Evolutionary conservation across 169 alveolate genomes (phyloP), one percentile per base, ranked within the genome.

Genomic region (Blepharisma undulans): DNA sequence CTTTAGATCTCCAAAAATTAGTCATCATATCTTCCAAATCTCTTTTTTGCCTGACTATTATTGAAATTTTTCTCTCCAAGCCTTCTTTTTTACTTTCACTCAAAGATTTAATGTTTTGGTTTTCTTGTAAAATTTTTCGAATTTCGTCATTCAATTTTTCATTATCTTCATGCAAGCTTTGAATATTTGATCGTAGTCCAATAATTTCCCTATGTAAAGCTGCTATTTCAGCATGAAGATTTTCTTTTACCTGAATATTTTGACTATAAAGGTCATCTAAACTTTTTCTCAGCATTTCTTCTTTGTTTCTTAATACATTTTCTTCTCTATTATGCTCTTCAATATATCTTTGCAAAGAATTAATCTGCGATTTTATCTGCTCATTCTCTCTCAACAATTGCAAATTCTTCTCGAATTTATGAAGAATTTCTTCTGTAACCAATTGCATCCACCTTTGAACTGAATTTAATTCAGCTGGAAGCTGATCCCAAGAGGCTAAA

Each of bases 21-120:
- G 77, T 87, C 14, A 84, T 18, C 14, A 89, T 7, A 10, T 25
- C 66, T 78, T 80, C 34, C n/a, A 90, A 25, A 22, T 60, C 72
- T 10, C 85, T 90, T 84, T 89, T 92, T 34, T 92, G 76, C 25
- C 25, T 29, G 21, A 72, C 27, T 30, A 60, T 14, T 78, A 66
- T 22, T 21, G 81, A 60, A 10, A 89, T 76, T 76, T 72, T 89
- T 0, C 74, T 90, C 84, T 93, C 94, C 4, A 90, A 74, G 1
- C 29, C 3, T 29, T 74, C 33, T 74, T 25, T 74, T 25, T 22
- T 74, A 18, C 30, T 25, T 29, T 74, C 80, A 7, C 36, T 29
- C 18, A 29, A 25, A 3, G 29, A 29, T 74, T 29, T 74, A 4
- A 2, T 25, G 27, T 6, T 74, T 25, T 22, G 29, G 80, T 5